phyloP scores from a whole-genome alignment of 148 eudicot genomes.

The Amaranthus cruentus region DNA sequence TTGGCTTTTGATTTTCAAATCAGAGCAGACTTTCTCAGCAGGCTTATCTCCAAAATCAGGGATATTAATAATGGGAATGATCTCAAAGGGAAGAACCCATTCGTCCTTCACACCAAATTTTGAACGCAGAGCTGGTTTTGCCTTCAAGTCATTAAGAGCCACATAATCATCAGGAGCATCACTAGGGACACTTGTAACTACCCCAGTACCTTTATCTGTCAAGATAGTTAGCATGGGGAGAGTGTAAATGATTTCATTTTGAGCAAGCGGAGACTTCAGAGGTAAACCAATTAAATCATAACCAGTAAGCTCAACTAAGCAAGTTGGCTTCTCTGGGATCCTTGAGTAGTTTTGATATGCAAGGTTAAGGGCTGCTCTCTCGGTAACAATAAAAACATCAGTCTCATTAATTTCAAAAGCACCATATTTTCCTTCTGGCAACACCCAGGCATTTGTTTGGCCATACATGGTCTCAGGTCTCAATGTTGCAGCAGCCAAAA shows the following conservation, averaged over 20 bases:
- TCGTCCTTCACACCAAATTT: conserved; percentile 74
- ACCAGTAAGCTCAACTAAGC: conserved; percentile 72
- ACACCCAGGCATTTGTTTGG: conserved; percentile 88
- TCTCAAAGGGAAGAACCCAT: conserved; percentile 73
- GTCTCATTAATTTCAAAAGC: conserved; percentile 79
- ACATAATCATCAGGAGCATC: conserved; percentile 88
- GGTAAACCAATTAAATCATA: conserved; percentile 78
- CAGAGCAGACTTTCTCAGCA: conserved; percentile 77
- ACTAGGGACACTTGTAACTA: conserved; percentile 90
- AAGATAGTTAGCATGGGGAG: conserved; percentile 84
- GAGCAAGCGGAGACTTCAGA: conserved; percentile 65
- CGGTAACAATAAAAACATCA: conserved; percentile 62
- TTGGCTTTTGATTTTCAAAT: conserved; percentile 77
- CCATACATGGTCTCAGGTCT: conserved; percentile 94
- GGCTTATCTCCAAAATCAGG: conserved; percentile 85
- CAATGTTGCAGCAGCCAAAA: conserved; percentile 80
- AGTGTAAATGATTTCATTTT: conserved; percentile 58
- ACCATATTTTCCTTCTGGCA: conserved; percentile 81
- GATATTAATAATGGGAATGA: conserved; percentile 69
- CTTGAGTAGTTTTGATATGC: conserved; percentile 67
- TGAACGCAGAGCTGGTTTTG: conserved; percentile 65
- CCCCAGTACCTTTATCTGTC: conserved; percentile 90
- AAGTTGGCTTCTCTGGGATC: conserved; percentile 64
- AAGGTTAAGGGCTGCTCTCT: conserved; percentile 71
- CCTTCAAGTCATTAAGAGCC: conserved; percentile 65